A percentile compares a stretch with the other conserved stretches of the same genome.
These are phyloP conservation scores for Somion occarium DNA, from an alignment of 1,284 basidiomycete genomes.

Conservation along the genomic window DNA sequence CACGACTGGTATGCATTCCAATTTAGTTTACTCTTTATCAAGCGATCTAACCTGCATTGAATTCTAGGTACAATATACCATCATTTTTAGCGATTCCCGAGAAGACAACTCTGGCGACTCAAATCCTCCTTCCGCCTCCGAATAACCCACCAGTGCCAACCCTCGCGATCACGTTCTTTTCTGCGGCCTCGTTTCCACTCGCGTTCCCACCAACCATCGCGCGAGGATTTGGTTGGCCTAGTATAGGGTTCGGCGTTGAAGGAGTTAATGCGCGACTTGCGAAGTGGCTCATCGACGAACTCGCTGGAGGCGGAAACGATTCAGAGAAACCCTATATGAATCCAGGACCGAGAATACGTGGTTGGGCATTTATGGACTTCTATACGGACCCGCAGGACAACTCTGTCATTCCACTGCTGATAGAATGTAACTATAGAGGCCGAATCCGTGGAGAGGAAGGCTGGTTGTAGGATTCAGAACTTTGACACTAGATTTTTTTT, in stretches of 20 bases:
- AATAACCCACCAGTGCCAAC: constrained; percentile 35
- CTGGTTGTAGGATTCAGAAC: constrained; percentile 26
- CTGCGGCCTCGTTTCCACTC: constrained; percentile 77
- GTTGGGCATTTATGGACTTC: constrained; percentile 74
- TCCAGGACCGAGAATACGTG: constrained; percentile 43
- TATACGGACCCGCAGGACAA: constrained; percentile 49
- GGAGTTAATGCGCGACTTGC: constrained; percentile 77
- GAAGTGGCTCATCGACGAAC: constrained; percentile 59
- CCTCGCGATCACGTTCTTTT: constrained; percentile 73
- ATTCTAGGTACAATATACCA: constrained; percentile 66
- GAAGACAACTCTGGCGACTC: constrained; percentile 57
- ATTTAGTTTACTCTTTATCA: not conserved
- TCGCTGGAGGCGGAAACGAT: constrained; percentile 26
- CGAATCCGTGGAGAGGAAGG: constrained; percentile 43
- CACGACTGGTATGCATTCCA: constrained; percentile 70
- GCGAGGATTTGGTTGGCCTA: constrained; percentile 77
- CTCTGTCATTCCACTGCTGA: constrained; percentile 56
- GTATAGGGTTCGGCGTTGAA: constrained; percentile 67
- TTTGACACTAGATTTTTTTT: not conserved
- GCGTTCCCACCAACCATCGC: constrained; percentile 72
- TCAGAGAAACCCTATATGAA: constrained; percentile 1
- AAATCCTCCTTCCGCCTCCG: constrained; percentile 43
- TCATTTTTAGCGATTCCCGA: constrained; percentile 77
- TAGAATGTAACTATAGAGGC: constrained; percentile 72
- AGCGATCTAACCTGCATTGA: not conserved